A percentile compares a stretch with the other conserved stretches of the same genome.
phyloP scores from a whole-genome alignment of 441 rosid species.

The Gossypium schwendimanii region DNA sequence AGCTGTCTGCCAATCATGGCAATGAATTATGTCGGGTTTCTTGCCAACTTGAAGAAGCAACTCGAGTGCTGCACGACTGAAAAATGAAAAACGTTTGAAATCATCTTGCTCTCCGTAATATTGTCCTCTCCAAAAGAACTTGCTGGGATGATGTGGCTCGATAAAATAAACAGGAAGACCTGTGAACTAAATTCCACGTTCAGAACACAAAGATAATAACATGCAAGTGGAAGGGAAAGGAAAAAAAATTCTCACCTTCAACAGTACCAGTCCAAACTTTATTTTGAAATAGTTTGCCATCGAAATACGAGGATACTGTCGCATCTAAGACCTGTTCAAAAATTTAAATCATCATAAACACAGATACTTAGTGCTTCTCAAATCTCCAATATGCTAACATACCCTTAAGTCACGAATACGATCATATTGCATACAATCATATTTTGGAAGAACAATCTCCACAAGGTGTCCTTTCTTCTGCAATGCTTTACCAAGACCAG shows the following conservation, averaged over 20 bases:
- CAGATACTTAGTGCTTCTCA: slow-evolving; percentile 7
- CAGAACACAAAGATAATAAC: slow-evolving; percentile 22
- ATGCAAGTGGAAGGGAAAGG: slow-evolving; percentile 9
- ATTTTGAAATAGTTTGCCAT: slow-evolving; percentile 74
- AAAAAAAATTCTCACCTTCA: slow-evolving; percentile 49
- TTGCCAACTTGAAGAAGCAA: slow-evolving; percentile 88
- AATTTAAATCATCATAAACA: slow-evolving; percentile 10
- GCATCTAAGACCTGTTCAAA: slow-evolving; percentile 67
- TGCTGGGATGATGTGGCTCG: slow-evolving; percentile 92
- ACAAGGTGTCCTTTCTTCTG: slow-evolving; percentile 92
- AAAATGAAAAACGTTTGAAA: slow-evolving; percentile 87
- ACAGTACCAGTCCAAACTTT: slow-evolving; percentile 86
- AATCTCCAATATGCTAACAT: slow-evolving; percentile 16
- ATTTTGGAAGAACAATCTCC: slow-evolving; percentile 88
- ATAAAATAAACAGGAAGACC: slow-evolving; percentile 95
- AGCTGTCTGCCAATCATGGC: slow-evolving; percentile 99
- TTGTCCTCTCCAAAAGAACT: slow-evolving; percentile 93
- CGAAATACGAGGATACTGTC: slow-evolving; percentile 73
- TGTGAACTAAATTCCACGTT: slow-evolving; percentile 32
- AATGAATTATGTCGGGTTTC: slow-evolving; percentile 91
- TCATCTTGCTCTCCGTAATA: slow-evolving; percentile 91
- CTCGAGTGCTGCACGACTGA: slow-evolving; percentile 95
- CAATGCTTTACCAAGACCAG: slow-evolving; percentile 87
- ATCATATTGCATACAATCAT: slow-evolving; percentile 90
- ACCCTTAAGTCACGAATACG: slow-evolving; percentile 71